Evolutionary conservation across 768 basidiomycete species (phyloP), one percentile per base, ranked within the genome.

Genomic region (Collybia sp.): DNA sequence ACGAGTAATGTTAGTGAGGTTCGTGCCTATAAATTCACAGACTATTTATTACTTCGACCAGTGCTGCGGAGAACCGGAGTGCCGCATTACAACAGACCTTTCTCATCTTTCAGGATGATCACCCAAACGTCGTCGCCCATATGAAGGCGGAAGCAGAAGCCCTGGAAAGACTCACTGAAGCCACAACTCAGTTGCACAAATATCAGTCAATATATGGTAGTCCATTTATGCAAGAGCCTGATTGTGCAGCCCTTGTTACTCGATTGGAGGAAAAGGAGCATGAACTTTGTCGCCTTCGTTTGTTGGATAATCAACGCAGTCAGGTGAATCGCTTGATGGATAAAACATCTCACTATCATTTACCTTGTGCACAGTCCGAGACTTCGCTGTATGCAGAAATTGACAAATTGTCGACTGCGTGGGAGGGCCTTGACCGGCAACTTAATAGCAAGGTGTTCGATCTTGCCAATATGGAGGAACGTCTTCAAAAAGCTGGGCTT

Each of bases 371-470:
- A 12, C 59, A 93, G 82, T 76, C 84, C 2, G 85, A 92, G 57
- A 71, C 81, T 12, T 78, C 87, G 15, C 66, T 96, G 15, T 95
- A 88, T 53, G 70, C 79, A 15, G 94, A 97, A 64, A 66, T 97
- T 5, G 93, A 95, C 49, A 82, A 83, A 51, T 58, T 99, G 12
- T 91, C 93, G 12, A 75, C 82, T 30, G 82, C 91, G 0, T 97
- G 93, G 90, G 91, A 95, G 57, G 67, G 75, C 17, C 71, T 93
- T 17, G 90, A 94, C 51, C 75, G 76, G 30, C 88, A 91, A 53
- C 75, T 92, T 33, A 81, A 85, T 55, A 86, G 74, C 62, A 96
- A 95, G 64, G 79, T 93, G 1, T 89, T 89, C 53, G 87, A 93
- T 45, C 72, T 96, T n/a, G 67, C 75, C 18, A 70, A 65, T 5